Evolutionary conservation across 2,329 filamentous ascomycete species (phyloP).

Genomic region (Colletotrichum kahawae): DNA sequence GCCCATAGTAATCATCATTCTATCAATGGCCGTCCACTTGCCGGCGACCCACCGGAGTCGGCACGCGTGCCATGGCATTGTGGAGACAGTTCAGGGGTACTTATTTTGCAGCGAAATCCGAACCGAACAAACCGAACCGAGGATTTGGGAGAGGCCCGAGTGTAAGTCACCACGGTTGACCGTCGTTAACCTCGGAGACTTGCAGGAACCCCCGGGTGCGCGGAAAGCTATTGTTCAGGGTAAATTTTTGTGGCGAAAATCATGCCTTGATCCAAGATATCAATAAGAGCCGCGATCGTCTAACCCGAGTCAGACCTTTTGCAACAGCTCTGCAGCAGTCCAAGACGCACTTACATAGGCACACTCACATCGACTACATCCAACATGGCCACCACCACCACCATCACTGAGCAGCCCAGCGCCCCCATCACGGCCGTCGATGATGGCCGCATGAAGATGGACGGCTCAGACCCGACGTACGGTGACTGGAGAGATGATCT

Average conservation of each 20-base stretch:
- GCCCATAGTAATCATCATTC: background rate
- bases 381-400: constrained; percentile 25
- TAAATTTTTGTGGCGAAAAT: background rate
- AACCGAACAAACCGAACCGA: constrained; percentile 10
- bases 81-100: background rate
- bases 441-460: constrained; percentile 29
- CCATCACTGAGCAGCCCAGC: background rate
- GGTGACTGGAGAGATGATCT: constrained; percentile 40
- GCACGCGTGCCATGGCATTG: background rate
- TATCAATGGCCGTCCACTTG: background rate
- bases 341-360: background rate
- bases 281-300: background rate
- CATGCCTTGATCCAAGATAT: background rate
- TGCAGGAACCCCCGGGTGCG: background rate
- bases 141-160: background rate
- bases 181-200: background rate
- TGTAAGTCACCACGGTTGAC: background rate
- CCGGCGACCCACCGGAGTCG: background rate
- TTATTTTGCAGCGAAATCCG: background rate
- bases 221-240: background rate
- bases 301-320: background rate
- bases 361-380: constrained; percentile 8
- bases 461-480: background rate
- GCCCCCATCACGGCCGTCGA: constrained; percentile 25
- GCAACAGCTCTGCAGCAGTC: background rate